These are phyloP conservation scores for Neopestalotiopsis rosae DNA, from an alignment of 2,329 filamentous ascomycete genomes.

Conservation along the genomic window DNA sequence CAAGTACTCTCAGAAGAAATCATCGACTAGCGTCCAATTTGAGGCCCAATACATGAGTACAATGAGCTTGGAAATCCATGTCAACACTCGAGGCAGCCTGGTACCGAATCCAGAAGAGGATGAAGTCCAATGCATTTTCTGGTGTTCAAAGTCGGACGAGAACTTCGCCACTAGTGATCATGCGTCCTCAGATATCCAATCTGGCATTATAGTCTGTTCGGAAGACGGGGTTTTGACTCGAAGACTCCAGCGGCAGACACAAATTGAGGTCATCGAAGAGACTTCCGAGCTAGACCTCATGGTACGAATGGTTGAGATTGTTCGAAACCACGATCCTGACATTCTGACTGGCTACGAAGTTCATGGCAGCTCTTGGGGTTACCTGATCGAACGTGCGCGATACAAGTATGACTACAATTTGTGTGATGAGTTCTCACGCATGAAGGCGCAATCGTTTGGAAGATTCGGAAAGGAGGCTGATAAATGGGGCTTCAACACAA, in stretches of 20 bases:
- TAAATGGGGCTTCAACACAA: slow-evolving; percentile 92
- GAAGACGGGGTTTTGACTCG: slow-evolving; percentile 62
- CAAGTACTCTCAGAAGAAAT: slow-evolving; percentile 81
- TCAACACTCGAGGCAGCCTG: slow-evolving; percentile 82
- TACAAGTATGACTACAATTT: slow-evolving; percentile 89
- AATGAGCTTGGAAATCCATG: slow-evolving; percentile 92
- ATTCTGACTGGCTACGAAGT: slow-evolving; percentile 95
- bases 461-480: slow-evolving; percentile 87
- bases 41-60: slow-evolving; percentile 95
- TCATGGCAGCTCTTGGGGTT: slow-evolving; percentile 93
- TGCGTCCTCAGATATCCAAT: slow-evolving; percentile 55
- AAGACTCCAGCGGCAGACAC: slow-evolving; percentile 66
- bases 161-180: slow-evolving; percentile 54
- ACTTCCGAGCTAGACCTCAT: slow-evolving; percentile 83
- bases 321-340: slow-evolving; percentile 84
- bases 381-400: slow-evolving; percentile 86
- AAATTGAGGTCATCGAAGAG: slow-evolving; percentile 74
- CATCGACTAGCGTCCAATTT: slow-evolving; percentile 78
- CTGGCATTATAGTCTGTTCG: slow-evolving; percentile 77
- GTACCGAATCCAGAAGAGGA: slow-evolving; percentile 91
- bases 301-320: slow-evolving; percentile 84
- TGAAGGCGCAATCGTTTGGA: slow-evolving; percentile 83
- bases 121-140: slow-evolving; percentile 87
- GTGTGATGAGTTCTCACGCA: slow-evolving; percentile 88
- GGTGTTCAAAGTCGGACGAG: slow-evolving; percentile 83